Evolutionary conservation across 768 basidiomycete species (phyloP).

Genomic region (Termitomyces heimii): DNA sequence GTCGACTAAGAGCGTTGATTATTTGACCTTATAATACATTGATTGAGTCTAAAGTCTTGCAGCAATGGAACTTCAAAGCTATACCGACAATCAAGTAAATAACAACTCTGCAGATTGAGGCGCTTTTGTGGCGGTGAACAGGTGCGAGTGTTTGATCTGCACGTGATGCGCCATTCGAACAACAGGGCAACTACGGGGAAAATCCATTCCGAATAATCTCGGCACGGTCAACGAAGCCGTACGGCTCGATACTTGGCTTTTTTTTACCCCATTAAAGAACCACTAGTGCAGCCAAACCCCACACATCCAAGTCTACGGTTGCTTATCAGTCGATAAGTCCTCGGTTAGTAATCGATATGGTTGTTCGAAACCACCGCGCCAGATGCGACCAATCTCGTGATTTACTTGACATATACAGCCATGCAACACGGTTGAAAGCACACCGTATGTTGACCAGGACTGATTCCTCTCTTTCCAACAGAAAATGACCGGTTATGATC

Average conservation of each 20-base stretch:
- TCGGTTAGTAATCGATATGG: too few relatives aligned
- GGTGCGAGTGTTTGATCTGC: background rate
- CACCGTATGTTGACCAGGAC: background rate
- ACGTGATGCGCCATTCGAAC: background rate
- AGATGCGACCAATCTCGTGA: too few relatives aligned
- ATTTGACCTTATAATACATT: background rate
- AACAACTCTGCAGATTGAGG: background rate
- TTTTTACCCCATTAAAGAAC: too few relatives aligned
- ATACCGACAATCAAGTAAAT: constrained; percentile 1
- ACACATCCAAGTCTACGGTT: too few relatives aligned
- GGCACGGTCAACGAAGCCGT: too few relatives aligned
- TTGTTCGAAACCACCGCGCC: too few relatives aligned
- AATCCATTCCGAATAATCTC: too few relatives aligned
- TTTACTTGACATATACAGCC: background rate
- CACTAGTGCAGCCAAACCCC: too few relatives aligned
- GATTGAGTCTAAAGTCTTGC: background rate
- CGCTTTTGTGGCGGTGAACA: background rate
- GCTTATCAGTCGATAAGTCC: too few relatives aligned
- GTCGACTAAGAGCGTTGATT: background rate
- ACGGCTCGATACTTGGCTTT: too few relatives aligned
- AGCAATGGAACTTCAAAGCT: background rate
- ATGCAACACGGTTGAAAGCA: background rate
- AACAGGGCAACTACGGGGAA: too few relatives aligned
- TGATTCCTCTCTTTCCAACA: constrained; percentile 18
- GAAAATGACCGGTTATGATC: constrained; percentile 35